Conservation (phyloP, 2,329 filamentous ascomycete species). For the Calonectria hawksworthii region DNA sequence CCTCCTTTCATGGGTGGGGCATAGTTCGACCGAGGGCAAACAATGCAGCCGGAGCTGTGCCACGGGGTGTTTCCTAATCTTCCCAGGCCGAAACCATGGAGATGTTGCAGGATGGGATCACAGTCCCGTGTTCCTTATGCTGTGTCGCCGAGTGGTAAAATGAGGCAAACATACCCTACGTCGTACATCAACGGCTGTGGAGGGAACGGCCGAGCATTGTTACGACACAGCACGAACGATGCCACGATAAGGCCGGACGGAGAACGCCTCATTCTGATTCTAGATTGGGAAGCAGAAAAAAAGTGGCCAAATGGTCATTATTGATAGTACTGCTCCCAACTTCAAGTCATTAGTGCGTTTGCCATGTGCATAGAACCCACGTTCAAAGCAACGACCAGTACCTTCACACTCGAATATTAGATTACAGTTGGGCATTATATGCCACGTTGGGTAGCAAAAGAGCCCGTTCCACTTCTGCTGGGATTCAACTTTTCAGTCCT, state of each 20-base stretch:
- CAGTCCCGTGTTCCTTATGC: conserved; percentile 29
- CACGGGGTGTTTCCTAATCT: conserved; percentile 32
- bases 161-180: conserved; percentile 44
- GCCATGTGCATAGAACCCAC: too few relatives aligned
- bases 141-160: conserved; percentile 36
- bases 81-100: conserved; percentile 32
- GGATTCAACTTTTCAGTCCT: background rate
- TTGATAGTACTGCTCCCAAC: too few relatives aligned
- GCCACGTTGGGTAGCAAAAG: background rate
- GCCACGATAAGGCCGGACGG: background rate
- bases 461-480: background rate
- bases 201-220: conserved; percentile 39
- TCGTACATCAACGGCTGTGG: conserved; percentile 44
- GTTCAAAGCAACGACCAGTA: background rate
- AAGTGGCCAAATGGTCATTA: background rate
- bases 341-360: too few relatives aligned
- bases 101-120: conserved; percentile 34
- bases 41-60: conserved; percentile 36
- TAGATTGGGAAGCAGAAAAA: background rate
- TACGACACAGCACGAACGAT: background rate
- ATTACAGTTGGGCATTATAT: background rate
- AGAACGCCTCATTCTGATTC: background rate
- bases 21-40: conserved; percentile 38
- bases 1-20: conserved; percentile 8
- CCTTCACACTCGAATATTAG: background rate